Conservation (phyloP, 148 eudicot genomes). For the Hydrangea macrophylla region DNA sequence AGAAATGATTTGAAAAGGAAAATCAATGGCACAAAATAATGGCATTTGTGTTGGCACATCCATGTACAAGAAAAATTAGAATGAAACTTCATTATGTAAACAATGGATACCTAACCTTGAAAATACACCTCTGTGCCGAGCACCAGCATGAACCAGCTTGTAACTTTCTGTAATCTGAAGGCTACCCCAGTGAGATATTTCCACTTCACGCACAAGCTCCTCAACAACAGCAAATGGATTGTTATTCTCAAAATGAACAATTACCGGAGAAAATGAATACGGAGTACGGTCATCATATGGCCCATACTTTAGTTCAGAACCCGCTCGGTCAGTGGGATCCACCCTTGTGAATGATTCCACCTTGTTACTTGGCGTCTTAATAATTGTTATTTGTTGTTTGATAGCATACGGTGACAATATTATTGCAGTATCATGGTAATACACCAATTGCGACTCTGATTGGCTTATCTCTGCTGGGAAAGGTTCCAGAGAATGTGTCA, state of each 20-base stretch:
- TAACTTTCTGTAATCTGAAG: conserved; percentile 80
- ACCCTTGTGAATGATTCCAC: conserved; percentile 84
- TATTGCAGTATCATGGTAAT: conserved; percentile 87
- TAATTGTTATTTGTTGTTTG: conserved; percentile 61
- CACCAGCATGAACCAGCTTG: conserved; percentile 84
- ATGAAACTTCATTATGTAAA: conserved; percentile 2
- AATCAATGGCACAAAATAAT: not conserved
- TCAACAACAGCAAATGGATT: conserved; percentile 91
- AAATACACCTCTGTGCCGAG: conserved; percentile 88
- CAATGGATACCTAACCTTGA: conserved; percentile 60
- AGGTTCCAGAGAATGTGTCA: conserved; percentile 92
- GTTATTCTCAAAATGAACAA: conserved; percentile 89
- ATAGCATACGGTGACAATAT: conserved; percentile 79
- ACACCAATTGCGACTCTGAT: conserved; percentile 86
- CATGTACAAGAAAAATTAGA: too few relatives aligned
- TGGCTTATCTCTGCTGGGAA: conserved; percentile 92
- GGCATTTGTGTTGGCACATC: not conserved
- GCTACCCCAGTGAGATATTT: conserved; percentile 97
- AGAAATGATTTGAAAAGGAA: not conserved
- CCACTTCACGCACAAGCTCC: conserved; percentile 93
- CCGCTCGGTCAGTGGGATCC: conserved; percentile 66
- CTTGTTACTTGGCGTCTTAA: conserved; percentile 69
- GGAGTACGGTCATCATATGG: conserved; percentile 68
- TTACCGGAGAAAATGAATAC: conserved; percentile 66
- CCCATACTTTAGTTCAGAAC: conserved; percentile 81